phyloP scores from a whole-genome alignment of 495 filamentous ascomycete species.

The Neurospora sublineolata region DNA sequence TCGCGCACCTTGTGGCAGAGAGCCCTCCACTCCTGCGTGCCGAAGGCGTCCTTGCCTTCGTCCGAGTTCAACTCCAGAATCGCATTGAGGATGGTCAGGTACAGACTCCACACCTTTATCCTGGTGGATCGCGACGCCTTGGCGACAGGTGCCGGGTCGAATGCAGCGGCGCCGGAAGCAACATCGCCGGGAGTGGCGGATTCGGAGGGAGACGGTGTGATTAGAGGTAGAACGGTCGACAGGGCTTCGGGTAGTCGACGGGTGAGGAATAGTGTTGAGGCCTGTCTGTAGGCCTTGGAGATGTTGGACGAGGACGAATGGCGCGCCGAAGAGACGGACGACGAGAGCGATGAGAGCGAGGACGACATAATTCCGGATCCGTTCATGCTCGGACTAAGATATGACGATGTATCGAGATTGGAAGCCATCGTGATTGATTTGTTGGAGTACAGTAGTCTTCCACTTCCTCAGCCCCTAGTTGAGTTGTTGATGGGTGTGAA shows the following conservation, averaged over 20 bases:
- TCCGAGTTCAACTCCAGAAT: slow-evolving; percentile 80
- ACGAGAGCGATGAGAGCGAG: slow-evolving; percentile 36
- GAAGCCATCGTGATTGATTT: not conserved
- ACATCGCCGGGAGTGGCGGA: slow-evolving; percentile 12
- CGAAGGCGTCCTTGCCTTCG: slow-evolving; percentile 79
- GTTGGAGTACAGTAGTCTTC: not conserved
- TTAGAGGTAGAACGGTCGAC: slow-evolving; percentile 67
- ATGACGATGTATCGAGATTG: not conserved
- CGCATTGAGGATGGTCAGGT: slow-evolving; percentile 83
- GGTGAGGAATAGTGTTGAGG: slow-evolving; percentile 83
- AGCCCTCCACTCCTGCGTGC: slow-evolving; percentile 67
- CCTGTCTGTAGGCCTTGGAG: slow-evolving; percentile 78
- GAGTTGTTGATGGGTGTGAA: not conserved
- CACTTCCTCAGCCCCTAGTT: not conserved
- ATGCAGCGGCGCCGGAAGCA: slow-evolving; percentile 14
- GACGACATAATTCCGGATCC: slow-evolving; percentile 23
- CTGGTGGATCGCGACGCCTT: slow-evolving; percentile 62
- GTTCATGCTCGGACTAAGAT: slow-evolving; percentile 12
- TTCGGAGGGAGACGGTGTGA: slow-evolving; percentile 35
- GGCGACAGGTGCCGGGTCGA: slow-evolving; percentile 55
- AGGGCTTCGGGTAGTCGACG: slow-evolving; percentile 82
- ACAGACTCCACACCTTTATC: slow-evolving; percentile 95
- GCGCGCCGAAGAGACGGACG: slow-evolving; percentile 39
- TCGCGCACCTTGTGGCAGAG: slow-evolving; percentile 71
- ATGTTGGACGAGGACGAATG: slow-evolving; percentile 49